Base-by-base conservation (phyloP, 2,329 filamentous ascomycete species). In the Teratosphaeriaceae sp. region DNA sequence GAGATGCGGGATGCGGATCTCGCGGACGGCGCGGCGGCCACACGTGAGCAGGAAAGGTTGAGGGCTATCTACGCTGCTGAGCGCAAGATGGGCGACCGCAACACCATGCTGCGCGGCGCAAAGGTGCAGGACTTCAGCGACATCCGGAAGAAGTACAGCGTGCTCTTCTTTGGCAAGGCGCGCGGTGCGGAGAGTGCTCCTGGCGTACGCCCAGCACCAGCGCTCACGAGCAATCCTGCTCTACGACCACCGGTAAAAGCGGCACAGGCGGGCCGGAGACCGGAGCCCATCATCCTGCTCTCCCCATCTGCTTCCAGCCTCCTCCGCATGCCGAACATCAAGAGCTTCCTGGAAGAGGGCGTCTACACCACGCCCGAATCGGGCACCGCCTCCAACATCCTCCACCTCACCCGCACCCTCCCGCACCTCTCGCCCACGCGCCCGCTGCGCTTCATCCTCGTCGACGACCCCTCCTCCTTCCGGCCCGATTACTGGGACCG, bases 401-500 rank as follows among this genome's bases (percentile, higher is more conserved):
- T 97, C 44, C 85, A 95, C 62, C 82, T 96, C 50, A 82, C 80
- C 48, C 88, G 92, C 34, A 68, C 76, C 15, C 76, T 97, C 53
- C 85, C 84, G 43, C 70, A 70, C 37, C 71, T 92, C 52, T 80
- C 87, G 59, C 71, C 83, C 2, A 70, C 73, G 41, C 80, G 84
- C 13, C 83, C 88, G 1, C 80, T 92, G 59, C 86, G 89, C 36
- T 98, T 98, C 72, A 94, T 97, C 61, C 80, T 98, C 29, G 90
- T 97, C 42, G 92, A 98, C 64, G 84, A 83, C 15, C 85, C 89
- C 0, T 84, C 94, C 61, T 85, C 92, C 64, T 98, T 98, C 76
- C 94, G 95, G 65, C 92, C 92, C 0, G 89, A 97, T 62, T 96
- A 97, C 72, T 98, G 92, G 92, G 83, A 83, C 58, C 82, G 89